These are phyloP conservation scores for Entomortierella chlamydospora DNA, from an alignment of 192 early-diverging fungal genomes.

Conservation along the genomic window DNA sequence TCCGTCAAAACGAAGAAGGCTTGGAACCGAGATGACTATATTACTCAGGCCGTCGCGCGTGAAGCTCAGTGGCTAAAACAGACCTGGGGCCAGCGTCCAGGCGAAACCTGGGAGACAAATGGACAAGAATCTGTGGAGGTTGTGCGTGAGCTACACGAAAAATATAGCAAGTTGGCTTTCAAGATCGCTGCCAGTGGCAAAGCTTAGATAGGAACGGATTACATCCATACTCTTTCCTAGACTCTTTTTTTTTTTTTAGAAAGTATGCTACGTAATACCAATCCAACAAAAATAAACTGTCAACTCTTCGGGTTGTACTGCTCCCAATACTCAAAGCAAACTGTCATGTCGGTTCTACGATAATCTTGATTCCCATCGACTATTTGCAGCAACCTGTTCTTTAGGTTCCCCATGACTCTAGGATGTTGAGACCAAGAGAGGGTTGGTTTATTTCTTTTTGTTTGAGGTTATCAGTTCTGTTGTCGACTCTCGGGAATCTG, in stretches of 20 bases:
- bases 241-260: neutral
- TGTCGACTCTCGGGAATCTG: too few relatives aligned
- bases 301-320: too few relatives aligned
- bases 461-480: too few relatives aligned
- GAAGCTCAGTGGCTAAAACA: constrained; percentile 34
- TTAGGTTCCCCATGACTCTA: too few relatives aligned
- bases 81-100: constrained; percentile 18
- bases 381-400: too few relatives aligned
- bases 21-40: neutral
- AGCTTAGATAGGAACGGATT: neutral
- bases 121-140: constrained; percentile 37
- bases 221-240: neutral
- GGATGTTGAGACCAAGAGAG: too few relatives aligned
- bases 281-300: too few relatives aligned
- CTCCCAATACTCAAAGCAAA: too few relatives aligned
- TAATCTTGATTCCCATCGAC: too few relatives aligned
- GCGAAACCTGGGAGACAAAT: constrained; percentile 22
- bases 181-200: constrained; percentile 27
- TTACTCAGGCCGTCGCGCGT: constrained; percentile 2
- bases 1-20: constrained; percentile 1
- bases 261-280: too few relatives aligned
- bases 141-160: constrained; percentile 21
- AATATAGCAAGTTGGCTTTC: constrained; percentile 9
- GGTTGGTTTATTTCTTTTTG: too few relatives aligned
- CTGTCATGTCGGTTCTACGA: too few relatives aligned